A percentile compares a stretch with the other conserved stretches of the same genome.
phyloP scores from a whole-genome alignment of 148 eudicot genomes.

The Fagopyrum esculentum region DNA sequence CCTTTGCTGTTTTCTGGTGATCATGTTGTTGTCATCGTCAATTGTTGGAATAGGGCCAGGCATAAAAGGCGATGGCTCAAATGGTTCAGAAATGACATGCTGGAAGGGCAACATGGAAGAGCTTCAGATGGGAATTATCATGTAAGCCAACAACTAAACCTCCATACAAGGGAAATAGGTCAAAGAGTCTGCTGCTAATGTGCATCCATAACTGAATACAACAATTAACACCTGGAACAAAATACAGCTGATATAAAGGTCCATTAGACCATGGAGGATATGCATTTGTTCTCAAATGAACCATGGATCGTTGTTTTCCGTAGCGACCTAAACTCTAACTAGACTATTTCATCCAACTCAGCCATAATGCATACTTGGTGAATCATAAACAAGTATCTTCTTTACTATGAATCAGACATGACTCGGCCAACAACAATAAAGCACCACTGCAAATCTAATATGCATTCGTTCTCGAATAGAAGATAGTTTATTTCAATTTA shows the following conservation, averaged over 20 bases:
- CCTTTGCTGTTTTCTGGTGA: conserved; percentile 41
- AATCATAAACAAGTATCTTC: not conserved
- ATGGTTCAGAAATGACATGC: conserved; percentile 89
- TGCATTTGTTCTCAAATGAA: no score
- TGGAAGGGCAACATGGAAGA: conserved; percentile 22
- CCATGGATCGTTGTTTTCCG: not conserved
- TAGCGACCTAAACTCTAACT: not conserved
- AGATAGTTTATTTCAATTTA: not conserved
- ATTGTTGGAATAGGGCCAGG: conserved; percentile 49
- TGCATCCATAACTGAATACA: not conserved
- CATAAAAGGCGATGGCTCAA: conserved; percentile 85
- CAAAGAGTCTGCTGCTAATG: not conserved
- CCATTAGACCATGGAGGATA: not conserved
- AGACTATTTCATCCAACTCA: not conserved
- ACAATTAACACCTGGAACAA: not conserved
- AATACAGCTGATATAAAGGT: not conserved
- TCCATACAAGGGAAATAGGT: not conserved
- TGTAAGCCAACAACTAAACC: not conserved
- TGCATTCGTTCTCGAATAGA: not conserved
- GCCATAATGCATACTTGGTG: not conserved
- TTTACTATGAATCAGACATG: not conserved
- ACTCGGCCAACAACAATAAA: not conserved
- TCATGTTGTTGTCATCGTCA: conserved; percentile 43
- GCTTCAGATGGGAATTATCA: not conserved
- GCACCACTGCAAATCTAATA: not conserved